phyloP scores from a whole-genome alignment of 176 grass and related monocot species.

The Musa itinerans region DNA sequence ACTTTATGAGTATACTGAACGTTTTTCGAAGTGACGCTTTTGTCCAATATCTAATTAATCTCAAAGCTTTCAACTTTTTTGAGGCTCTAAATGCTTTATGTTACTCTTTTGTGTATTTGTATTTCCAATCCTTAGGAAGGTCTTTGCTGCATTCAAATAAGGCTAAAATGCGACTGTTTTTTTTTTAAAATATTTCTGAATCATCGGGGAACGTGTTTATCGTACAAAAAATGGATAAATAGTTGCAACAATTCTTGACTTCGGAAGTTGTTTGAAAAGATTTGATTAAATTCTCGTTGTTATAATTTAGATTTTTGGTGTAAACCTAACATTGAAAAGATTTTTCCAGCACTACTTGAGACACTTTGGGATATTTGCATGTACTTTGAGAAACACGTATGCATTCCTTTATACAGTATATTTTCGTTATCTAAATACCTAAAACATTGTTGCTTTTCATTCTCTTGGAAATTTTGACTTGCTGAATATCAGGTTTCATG shows the following conservation, averaged over 20 bases:
- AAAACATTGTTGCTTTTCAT: slow-evolving; percentile 16
- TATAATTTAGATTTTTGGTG: background rate
- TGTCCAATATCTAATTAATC: background rate
- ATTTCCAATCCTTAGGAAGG: background rate
- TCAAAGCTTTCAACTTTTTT: background rate
- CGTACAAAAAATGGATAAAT: background rate
- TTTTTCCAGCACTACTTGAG: background rate
- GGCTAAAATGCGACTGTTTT: background rate
- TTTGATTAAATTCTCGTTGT: background rate
- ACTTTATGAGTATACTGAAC: background rate
- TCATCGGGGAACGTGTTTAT: background rate
- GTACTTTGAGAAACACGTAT: background rate
- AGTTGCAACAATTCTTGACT: background rate
- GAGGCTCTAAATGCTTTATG: background rate
- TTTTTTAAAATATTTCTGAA: background rate
- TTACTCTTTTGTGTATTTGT: background rate
- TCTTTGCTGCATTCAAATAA: background rate
- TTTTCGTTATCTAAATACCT: too few relatives aligned
- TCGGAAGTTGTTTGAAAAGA: background rate
- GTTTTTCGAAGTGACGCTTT: background rate
- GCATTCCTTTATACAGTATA: too few relatives aligned
- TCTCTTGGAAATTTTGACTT: slow-evolving; percentile 6
- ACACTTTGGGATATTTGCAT: background rate
- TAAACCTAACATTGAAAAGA: background rate
- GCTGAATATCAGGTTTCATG: background rate